A percentile compares a stretch with the other conserved stretches of the same genome.
Evolutionary conservation across 768 basidiomycete species (phyloP).

Genomic region (Tephrocybe sp.): DNA sequence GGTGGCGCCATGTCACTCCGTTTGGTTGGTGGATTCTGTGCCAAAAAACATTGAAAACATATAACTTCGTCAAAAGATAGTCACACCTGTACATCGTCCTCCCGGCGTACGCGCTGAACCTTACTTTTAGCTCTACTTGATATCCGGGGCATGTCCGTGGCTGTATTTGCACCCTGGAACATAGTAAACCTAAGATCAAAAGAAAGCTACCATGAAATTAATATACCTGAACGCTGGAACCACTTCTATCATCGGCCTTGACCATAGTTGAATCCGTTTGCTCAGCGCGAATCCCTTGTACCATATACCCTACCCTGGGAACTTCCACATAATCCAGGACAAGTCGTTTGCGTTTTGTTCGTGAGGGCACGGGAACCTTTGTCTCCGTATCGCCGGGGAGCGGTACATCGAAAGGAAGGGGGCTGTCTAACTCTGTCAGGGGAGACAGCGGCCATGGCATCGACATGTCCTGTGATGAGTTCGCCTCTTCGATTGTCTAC

Average conservation of each 20-base stretch:
- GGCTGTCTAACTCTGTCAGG: neutral
- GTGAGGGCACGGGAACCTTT: neutral
- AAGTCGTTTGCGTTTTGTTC: constrained; percentile 15
- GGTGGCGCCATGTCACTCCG: too few relatives aligned
- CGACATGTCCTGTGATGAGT: neutral
- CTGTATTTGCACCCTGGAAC: neutral
- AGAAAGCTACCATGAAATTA: too few relatives aligned
- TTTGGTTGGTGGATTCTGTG: too few relatives aligned
- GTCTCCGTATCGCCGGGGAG: neutral
- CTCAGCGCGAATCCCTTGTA: neutral
- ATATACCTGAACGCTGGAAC: too few relatives aligned
- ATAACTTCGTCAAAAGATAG: neutral
- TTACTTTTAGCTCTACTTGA: too few relatives aligned
- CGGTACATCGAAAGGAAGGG: neutral
- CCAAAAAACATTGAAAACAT: constrained; percentile 1
- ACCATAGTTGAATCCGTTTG: too few relatives aligned
- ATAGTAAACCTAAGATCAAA: too few relatives aligned
- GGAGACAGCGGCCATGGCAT: neutral
- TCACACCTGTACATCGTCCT: constrained; percentile 7
- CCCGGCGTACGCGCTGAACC: neutral
- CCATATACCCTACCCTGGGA: neutral
- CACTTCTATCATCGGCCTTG: too few relatives aligned
- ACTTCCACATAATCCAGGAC: constrained; percentile 16
- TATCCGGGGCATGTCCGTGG: too few relatives aligned
- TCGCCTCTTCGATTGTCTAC: neutral